Conservation (phyloP, 140 eudicot species). For the Stevia rebaudiana region DNA sequence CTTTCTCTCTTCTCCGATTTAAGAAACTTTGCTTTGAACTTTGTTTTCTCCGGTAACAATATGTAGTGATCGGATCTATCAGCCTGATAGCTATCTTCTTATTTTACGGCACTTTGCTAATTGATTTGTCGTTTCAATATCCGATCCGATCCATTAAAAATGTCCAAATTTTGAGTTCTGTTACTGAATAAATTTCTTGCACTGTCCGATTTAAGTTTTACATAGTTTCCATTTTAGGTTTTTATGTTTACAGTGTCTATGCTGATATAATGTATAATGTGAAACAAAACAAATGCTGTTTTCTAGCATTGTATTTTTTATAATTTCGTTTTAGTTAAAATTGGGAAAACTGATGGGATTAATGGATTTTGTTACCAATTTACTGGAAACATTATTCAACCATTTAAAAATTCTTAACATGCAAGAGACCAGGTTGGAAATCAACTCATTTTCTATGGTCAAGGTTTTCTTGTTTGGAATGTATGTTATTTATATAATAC, state of each 20-base stretch:
- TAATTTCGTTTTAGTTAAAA: too few relatives aligned
- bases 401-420: background rate
- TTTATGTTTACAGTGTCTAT: background rate
- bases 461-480: background rate
- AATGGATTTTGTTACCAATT: background rate
- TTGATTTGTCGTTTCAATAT: too few relatives aligned
- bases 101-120: too few relatives aligned
- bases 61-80: too few relatives aligned
- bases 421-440: background rate
- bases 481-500: background rate
- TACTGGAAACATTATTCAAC: background rate
- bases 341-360: too few relatives aligned
- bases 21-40: background rate
- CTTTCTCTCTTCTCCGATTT: constrained; percentile 6
- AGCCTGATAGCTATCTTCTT: too few relatives aligned
- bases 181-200: too few relatives aligned
- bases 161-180: too few relatives aligned
- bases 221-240: background rate
- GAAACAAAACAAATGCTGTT: background rate
- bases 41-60: background rate
- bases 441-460: background rate
- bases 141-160: too few relatives aligned
- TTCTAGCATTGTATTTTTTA: too few relatives aligned
- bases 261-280: background rate
- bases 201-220: too few relatives aligned